Evolutionary conservation across 1,284 basidiomycete species (phyloP).

Genomic region (Puccinia coronata): DNA sequence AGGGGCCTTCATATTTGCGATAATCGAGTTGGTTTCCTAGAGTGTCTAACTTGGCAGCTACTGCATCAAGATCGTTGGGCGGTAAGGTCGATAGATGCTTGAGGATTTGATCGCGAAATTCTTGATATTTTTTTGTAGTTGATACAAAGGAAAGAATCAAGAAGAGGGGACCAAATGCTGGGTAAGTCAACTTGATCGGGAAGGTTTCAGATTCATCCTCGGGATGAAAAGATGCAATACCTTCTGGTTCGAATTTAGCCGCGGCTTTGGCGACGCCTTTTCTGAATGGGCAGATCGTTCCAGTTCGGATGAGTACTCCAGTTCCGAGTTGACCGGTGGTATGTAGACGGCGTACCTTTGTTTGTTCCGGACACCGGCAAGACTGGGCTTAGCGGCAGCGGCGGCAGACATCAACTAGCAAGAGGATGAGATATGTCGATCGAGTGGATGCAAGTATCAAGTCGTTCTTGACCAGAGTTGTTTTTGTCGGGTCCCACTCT

Average conservation of each 20-base stretch:
- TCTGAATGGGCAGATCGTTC: not conserved
- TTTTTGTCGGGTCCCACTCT: no score
- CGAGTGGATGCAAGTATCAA: not conserved
- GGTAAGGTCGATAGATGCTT: conserved; percentile 87
- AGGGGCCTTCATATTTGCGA: conserved; percentile 90
- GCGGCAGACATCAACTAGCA: conserved; percentile 50
- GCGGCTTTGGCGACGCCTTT: conserved; percentile 61
- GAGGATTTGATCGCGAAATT: conserved; percentile 91
- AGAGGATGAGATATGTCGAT: not conserved
- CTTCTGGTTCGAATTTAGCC: conserved; percentile 64
- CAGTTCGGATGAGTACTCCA: not conserved
- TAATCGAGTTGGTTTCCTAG: conserved; percentile 65
- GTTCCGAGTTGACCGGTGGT: not conserved
- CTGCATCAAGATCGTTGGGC: conserved; percentile 74
- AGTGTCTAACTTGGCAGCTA: conserved; percentile 72
- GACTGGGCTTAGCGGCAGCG: conserved; percentile 59
- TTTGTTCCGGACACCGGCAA: conserved; percentile 62
- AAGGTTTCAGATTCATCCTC: conserved; percentile 8
- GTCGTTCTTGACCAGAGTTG: no score
- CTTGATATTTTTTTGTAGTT: no score
- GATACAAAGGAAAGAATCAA: no score
- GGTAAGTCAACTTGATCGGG: not conserved
- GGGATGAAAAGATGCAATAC: conserved; percentile 56
- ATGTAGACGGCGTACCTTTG: conserved; percentile 56
- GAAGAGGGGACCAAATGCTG: no score